Evolutionary conservation across 768 basidiomycete genomes (phyloP), one percentile per base, ranked within the genome.

Genomic region (Mycena pura): DNA sequence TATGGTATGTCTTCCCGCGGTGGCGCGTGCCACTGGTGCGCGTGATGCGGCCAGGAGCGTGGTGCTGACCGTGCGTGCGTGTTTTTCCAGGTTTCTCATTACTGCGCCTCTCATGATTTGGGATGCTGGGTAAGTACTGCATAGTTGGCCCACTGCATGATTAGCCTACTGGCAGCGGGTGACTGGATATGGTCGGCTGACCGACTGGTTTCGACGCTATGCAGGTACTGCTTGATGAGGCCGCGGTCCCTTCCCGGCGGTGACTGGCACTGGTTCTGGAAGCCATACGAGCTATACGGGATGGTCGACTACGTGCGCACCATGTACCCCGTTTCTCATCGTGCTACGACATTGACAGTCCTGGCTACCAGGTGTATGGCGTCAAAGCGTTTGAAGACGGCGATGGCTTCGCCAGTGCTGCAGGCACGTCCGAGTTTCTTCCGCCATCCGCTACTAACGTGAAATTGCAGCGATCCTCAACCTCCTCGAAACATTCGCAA

Each of bases 241-340:
- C 79, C 80, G 27, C 76, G 78, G 45, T 80, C 79, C 3, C 78
- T 80, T 77, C 72, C 71, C 39, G 91, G 89, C 0, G 92, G 92
- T 3, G 91, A 93, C 76, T 79, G 93, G 36, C 85, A 91, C 64
- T 93, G 92, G 92, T 84, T 93, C 53, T 94, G 92, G 92, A 80
- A 82, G 53, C 86, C 86, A 3, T 93, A 93, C 70, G 84, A 81
- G 60, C 60, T 85, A 52, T 91, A 90, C 73, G 88, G 86, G 64
- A 77, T 84, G 13, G 72, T 92, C 24, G 73, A 76, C 68, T 69
- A 72, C 60, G 65, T 71, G 59, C 55, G 75, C 70, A 50, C 25
- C 54, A 49, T 27, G 4, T 57, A 40, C 22, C 39, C 48, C 47
- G 57, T 25, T 39, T 24, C 40, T 25, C 63, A 31, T 63, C 44